Base-by-base conservation (phyloP, 257 asterid genomes). In the Salvia splendens region DNA sequence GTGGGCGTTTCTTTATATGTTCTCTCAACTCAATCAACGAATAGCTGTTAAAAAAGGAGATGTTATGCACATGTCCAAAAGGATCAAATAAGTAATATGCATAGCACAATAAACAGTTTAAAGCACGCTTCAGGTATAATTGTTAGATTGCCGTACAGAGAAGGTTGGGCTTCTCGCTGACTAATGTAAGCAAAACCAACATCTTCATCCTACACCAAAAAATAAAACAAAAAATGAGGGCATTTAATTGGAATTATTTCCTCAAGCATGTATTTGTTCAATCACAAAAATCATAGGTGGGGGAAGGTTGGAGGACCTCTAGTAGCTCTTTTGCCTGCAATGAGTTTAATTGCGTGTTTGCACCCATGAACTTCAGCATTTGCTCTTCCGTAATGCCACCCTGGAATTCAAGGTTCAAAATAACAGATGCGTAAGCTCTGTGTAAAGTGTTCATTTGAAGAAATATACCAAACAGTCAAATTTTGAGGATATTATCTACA, bases 341-440 rank as follows among this genome's bases (percentile, higher is more conserved):
- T 46, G 96, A 89, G 61, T 86, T 82, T 74, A 90, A 69, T 55
- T 77, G 79, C 5, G 95, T 86, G 79, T 91, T 85, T 73, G 95
- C 99, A 47, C 99, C 99, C 95, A 93, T 86, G 79, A 79, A 90
- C 74, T 73, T 84, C 81, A 93, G 82, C 99, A 93, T 90, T 87
- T 93, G 99, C 80, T 93, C 99, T 79, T 93, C 99, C 6, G 99
- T 93, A 59, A 93, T 83, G 55, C 99, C 97, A 59, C 96, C 99
- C 99, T 93, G 85, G 68, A 76, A 64, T 49, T 53, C 17, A 59
- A 62, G 38, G 66, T 70, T 28, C 62, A 59, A 61, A 54, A 24
- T 10, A 30, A 67, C 12, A 51, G 61, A 62, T 65, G 43, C 46
- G 7, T 38, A 6, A 51, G 56, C 10, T 51, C 64, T 10, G 48